Evolutionary conservation across 1,139 yeast genomes (phyloP).

Genomic region (Saccharomyces hybrid): DNA sequence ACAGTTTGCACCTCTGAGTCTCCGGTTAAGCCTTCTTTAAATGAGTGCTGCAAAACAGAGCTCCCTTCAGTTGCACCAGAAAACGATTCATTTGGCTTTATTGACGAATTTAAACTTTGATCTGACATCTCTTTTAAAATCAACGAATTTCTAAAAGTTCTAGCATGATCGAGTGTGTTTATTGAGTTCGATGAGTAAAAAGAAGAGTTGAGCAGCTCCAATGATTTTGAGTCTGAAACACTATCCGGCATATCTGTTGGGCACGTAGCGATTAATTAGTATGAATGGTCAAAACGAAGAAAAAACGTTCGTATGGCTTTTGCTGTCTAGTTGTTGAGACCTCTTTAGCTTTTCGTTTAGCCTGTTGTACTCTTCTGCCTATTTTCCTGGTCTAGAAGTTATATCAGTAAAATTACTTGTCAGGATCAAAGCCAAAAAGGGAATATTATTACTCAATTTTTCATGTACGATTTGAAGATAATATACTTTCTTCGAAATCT

Average conservation of each 20-base stretch:
- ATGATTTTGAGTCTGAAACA: background rate
- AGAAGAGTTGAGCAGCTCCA: conserved; percentile 13
- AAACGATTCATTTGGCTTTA: conserved; percentile 5
- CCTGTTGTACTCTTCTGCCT: background rate
- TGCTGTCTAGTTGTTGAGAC: background rate
- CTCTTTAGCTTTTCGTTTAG: background rate
- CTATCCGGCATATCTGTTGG: background rate
- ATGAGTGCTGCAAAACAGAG: background rate
- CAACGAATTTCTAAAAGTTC: conserved; percentile 43
- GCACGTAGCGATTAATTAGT: background rate
- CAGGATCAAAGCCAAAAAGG: background rate
- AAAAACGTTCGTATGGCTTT: background rate
- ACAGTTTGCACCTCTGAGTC: conserved; percentile 20
- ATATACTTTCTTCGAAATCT: background rate
- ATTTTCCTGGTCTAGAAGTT: background rate
- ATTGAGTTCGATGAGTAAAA: conserved; percentile 31
- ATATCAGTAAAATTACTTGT: background rate
- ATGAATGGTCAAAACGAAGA: too few relatives aligned
- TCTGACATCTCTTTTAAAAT: conserved; percentile 30
- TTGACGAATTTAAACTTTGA: conserved; percentile 11
- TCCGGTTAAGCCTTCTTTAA: background rate
- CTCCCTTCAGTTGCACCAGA: background rate
- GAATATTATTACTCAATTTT: background rate
- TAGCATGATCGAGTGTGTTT: conserved; percentile 38
- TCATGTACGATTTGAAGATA: background rate